Conservation (phyloP, 1,284 basidiomycete species). For the Ganoderma lucidum region DNA sequence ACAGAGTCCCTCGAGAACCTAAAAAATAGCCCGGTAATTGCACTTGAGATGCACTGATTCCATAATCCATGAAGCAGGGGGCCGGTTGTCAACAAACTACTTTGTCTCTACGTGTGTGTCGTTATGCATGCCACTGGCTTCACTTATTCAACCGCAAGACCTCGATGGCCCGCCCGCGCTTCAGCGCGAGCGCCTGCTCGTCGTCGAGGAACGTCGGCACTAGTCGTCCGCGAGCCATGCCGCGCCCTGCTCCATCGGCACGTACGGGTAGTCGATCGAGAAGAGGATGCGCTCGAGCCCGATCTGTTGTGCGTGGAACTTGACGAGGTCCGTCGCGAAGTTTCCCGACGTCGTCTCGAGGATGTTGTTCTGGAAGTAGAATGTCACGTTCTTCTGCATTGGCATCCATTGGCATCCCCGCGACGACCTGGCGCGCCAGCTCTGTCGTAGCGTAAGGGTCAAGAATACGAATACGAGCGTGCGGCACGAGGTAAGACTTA, state of each 20-base stretch:
- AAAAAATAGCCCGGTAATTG: not conserved
- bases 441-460: not conserved
- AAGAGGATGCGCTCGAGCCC: constrained; percentile 12
- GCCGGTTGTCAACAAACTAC: not conserved
- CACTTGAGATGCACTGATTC: not conserved
- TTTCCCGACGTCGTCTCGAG: constrained; percentile 54
- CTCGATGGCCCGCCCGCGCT: constrained; percentile 23
- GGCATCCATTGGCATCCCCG: constrained; percentile 53
- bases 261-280: constrained; percentile 10
- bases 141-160: constrained; percentile 19
- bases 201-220: constrained; percentile 15
- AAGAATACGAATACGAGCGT: too few species aligned
- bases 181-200: constrained; percentile 14
- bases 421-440: constrained; percentile 19
- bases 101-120: not conserved
- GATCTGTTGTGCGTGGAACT: constrained; percentile 8
- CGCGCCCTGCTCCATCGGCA: constrained; percentile 8
- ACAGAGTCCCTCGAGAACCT: not conserved
- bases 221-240: constrained; percentile 3
- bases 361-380: constrained; percentile 51
- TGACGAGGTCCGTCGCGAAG: constrained; percentile 41
- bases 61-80: not conserved
- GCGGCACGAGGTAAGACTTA: not conserved
- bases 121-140: not conserved
- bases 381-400: constrained; percentile 49